Percentiles rank a stretch among this genome's conserved stretches.
Conservation (phyloP, 1,284 basidiomycete species). For the Lentinula novae-zelandiae region DNA sequence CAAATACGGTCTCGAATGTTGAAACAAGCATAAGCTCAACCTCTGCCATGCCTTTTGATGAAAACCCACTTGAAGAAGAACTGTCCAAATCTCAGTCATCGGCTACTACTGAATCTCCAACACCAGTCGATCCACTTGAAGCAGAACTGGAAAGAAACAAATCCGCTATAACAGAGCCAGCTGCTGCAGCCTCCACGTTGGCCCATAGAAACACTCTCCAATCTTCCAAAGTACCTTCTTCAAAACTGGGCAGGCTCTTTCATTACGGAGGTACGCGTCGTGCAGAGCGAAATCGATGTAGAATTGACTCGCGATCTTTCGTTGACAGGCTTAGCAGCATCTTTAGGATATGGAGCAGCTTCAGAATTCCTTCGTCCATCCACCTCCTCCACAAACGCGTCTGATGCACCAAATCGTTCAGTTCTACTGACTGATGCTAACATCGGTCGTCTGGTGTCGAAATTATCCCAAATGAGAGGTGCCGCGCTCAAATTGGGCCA, state of each 20-base stretch:
- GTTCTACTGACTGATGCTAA: slow-evolving; percentile 89
- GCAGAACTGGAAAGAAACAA: neutral
- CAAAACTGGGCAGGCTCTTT: slow-evolving; percentile 81
- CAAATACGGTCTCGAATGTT: neutral
- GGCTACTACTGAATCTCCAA: neutral
- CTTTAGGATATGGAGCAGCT: slow-evolving; percentile 69
- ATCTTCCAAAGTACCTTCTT: slow-evolving; percentile 84
- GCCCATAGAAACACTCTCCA: slow-evolving; percentile 47
- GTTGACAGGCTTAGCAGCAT: slow-evolving; percentile 64
- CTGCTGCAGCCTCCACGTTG: neutral
- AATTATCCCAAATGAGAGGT: slow-evolving; percentile 92
- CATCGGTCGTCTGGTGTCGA: slow-evolving; percentile 85
- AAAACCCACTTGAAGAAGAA: neutral
- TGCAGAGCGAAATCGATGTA: neutral
- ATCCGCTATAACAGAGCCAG: neutral
- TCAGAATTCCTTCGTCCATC: slow-evolving; percentile 52
- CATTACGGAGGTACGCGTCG: slow-evolving; percentile 81
- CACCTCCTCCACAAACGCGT: slow-evolving; percentile 30
- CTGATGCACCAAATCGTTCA: slow-evolving; percentile 38
- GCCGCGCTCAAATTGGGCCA: slow-evolving; percentile 97
- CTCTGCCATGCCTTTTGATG: neutral
- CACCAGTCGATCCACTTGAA: neutral
- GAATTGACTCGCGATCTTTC: neutral
- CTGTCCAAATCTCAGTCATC: neutral
- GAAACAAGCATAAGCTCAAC: neutral